These are phyloP conservation scores for Pseudodiploospora longispora DNA, from an alignment of 2,329 filamentous ascomycete species.

Conservation along the genomic window DNA sequence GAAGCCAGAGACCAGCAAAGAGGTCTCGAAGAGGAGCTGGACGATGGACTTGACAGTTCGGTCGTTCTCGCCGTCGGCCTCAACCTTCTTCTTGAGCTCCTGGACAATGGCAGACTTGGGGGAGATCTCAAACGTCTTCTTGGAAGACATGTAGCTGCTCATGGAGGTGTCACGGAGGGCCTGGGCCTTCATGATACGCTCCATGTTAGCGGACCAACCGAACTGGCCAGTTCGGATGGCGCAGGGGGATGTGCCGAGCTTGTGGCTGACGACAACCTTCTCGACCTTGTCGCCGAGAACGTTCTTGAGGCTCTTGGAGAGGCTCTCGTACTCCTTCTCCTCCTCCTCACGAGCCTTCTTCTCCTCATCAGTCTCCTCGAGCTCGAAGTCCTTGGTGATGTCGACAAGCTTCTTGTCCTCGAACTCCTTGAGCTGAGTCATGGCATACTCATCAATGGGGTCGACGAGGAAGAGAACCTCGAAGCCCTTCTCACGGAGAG, in stretches of 20 bases:
- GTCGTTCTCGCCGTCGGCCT: constrained; percentile 95
- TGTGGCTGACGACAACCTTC: constrained; percentile 99
- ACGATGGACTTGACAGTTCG: constrained; percentile 99
- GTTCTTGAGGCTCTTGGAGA: constrained; percentile 98
- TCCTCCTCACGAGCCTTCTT: constrained; percentile 91
- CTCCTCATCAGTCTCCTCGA: constrained; percentile 99
- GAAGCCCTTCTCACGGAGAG: constrained; percentile 98
- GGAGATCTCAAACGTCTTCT: constrained; percentile 99
- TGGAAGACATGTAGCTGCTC: constrained; percentile 99
- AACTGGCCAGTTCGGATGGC: constrained; percentile 99
- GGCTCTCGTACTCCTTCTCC: constrained; percentile 95
- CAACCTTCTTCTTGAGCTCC: constrained; percentile 99
- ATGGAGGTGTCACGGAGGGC: constrained; percentile 99
- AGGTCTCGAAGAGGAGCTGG: constrained; percentile 97
- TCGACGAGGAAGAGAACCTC: constrained; percentile 99
- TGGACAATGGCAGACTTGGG: constrained; percentile 95
- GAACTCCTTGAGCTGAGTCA: constrained; percentile 99
- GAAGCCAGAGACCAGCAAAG: constrained; percentile 96
- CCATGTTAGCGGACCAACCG: constrained; percentile 99
- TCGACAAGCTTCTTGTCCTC: constrained; percentile 99
- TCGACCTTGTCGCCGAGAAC: constrained; percentile 98
- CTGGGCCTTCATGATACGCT: constrained; percentile 99
- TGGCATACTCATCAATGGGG: constrained; percentile 98
- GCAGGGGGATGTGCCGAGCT: constrained; percentile 88
- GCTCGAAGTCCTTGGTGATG: constrained; percentile 99